Evolutionary conservation across 1,284 basidiomycete genomes (phyloP).

Genomic region (Rhodotorula sp.): DNA sequence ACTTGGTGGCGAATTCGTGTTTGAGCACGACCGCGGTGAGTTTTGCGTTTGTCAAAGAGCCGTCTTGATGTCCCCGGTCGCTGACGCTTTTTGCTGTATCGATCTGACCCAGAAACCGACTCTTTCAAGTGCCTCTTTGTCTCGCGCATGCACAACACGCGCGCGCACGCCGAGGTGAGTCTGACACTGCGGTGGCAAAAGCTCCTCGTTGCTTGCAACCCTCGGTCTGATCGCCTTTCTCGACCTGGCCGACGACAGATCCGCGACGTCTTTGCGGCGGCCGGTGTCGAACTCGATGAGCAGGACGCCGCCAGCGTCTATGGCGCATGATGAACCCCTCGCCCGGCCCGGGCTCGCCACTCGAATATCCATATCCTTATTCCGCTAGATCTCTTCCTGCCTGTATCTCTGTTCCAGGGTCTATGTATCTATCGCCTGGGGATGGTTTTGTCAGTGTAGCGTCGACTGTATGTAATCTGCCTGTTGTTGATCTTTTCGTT

Average conservation of each 20-base stretch:
- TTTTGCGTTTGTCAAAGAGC: background rate
- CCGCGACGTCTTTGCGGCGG: slow-evolving; percentile 33
- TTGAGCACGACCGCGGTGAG: slow-evolving; percentile 7
- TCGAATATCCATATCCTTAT: background rate
- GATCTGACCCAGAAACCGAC: slow-evolving; percentile 14
- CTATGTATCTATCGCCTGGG: too few relatives aligned
- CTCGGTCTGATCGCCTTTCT: too few relatives aligned
- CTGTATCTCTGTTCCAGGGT: too few relatives aligned
- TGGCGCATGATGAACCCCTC: background rate
- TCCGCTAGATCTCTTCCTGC: background rate
- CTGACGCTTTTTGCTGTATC: too few relatives aligned
- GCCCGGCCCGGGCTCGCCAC: background rate
- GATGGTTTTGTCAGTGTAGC: too few relatives aligned
- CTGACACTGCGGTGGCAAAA: too few relatives aligned
- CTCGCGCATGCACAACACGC: slow-evolving; percentile 36
- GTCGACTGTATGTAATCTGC: background rate
- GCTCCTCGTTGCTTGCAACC: too few relatives aligned
- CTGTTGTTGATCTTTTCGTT: background rate
- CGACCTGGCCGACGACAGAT: slow-evolving; percentile 17
- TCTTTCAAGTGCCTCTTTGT: slow-evolving; percentile 29
- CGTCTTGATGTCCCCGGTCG: background rate
- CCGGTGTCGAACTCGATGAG: slow-evolving; percentile 28
- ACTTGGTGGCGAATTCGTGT: slow-evolving; percentile 42
- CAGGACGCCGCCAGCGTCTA: slow-evolving; percentile 29
- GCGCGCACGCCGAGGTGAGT: slow-evolving; percentile 33